Percentiles rank a stretch among this genome's conserved stretches.
Conservation (phyloP, 352 stramenopile genomes). For the Pythium plurisporium region DNA sequence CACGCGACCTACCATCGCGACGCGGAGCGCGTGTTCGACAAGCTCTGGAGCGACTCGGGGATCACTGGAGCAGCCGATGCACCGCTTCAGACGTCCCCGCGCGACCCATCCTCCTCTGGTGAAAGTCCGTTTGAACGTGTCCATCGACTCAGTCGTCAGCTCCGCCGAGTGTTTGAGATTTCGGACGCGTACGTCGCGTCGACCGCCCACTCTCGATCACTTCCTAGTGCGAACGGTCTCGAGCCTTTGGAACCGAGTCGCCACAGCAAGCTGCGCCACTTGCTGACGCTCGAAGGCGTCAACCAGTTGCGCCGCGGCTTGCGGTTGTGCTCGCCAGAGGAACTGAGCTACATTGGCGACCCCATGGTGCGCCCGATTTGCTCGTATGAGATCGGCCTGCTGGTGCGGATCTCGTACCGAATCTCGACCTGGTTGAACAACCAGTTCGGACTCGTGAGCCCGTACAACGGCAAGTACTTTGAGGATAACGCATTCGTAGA, state of each 20-base stretch:
- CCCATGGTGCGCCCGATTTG: constrained; percentile 84
- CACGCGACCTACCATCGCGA: constrained; percentile 76
- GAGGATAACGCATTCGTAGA: constrained; percentile 75
- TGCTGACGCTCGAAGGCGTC: constrained; percentile 58
- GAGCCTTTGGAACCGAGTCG: constrained; percentile 64
- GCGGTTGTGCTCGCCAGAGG: constrained; percentile 70
- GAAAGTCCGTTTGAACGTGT: constrained; percentile 50
- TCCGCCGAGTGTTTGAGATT: constrained; percentile 81
- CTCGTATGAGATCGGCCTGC: constrained; percentile 66
- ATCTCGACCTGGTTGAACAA: constrained; percentile 76
- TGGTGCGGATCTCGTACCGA: constrained; percentile 78
- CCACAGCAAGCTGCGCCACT: constrained; percentile 43
- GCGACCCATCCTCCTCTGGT: background rate
- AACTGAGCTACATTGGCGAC: constrained; percentile 66
- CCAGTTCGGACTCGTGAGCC: constrained; percentile 57
- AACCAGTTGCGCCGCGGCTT: constrained; percentile 62
- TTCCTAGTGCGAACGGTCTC: constrained; percentile 25
- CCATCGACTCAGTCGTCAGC: constrained; percentile 59
- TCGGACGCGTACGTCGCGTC: constrained; percentile 83
- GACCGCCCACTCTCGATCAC: constrained; percentile 50
- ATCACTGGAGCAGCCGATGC: constrained; percentile 22
- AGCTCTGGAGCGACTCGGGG: constrained; percentile 58
- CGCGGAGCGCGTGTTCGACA: constrained; percentile 81
- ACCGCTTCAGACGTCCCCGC: constrained; percentile 14
- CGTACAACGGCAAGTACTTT: constrained; percentile 64